Evolutionary conservation across 768 basidiomycete species (phyloP).

Genomic region (Mycena sanguinolenta): DNA sequence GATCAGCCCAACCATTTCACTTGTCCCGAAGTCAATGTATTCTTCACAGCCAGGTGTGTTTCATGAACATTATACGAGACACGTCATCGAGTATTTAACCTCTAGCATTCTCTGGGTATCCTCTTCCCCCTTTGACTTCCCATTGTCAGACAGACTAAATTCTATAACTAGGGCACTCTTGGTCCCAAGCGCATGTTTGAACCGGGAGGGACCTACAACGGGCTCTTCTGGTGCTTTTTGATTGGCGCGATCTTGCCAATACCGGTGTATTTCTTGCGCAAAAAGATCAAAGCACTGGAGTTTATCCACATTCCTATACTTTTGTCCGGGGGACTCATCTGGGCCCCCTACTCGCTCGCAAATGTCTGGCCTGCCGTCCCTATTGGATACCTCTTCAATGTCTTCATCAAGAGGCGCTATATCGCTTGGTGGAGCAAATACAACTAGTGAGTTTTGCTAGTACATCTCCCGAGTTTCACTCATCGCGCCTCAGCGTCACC

Average conservation of each 20-base stretch:
- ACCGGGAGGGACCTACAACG: constrained; percentile 45
- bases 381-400: constrained; percentile 44
- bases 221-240: constrained; percentile 44
- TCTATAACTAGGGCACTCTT: constrained; percentile 38
- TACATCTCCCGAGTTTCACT: no score
- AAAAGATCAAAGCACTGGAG: constrained; percentile 42
- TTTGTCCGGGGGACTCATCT: constrained; percentile 41
- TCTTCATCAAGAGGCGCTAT: no score
- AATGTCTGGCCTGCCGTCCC: constrained; percentile 42
- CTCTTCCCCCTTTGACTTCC: background rate
- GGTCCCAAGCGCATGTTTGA: constrained; percentile 54
- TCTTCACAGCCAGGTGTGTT: constrained; percentile 55
- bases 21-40: constrained; percentile 51
- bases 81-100: background rate
- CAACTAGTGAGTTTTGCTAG: no score
- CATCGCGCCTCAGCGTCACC: constrained; percentile 41
- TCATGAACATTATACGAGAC: background rate
- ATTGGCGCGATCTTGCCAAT: constrained; percentile 52
- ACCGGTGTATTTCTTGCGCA: constrained; percentile 47
- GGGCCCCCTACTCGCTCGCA: no score
- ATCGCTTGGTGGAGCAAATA: no score
- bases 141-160: constrained; percentile 10
- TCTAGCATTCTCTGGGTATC: constrained; percentile 45
- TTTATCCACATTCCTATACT: constrained; percentile 51
- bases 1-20: constrained; percentile 49